Conservation (phyloP, 306 rosid genomes). For the Trifolium pratense region DNA sequence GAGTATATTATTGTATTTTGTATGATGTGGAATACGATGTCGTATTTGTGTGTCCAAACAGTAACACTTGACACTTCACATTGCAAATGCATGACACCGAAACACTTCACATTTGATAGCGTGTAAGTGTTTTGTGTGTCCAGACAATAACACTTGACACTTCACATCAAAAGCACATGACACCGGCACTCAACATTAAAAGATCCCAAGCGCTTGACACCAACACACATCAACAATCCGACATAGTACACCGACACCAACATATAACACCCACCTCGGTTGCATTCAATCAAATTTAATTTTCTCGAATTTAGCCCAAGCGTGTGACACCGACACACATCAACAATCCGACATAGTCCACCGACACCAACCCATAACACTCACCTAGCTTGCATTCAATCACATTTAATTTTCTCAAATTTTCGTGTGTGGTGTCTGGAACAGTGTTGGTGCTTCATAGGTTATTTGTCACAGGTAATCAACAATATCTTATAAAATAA, state of each 20-base stretch:
- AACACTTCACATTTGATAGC: not conserved
- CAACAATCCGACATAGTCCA: not conserved
- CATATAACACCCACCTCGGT: no score
- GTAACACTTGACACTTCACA: not conserved
- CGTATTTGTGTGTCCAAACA: not conserved
- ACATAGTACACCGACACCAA: no score
- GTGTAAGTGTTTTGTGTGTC: not conserved
- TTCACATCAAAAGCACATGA: not conserved
- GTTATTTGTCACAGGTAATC: not conserved
- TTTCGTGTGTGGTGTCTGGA: not conserved
- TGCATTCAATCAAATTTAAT: no score
- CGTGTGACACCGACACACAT: no score
- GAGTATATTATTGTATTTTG: no score
- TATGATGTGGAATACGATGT: not conserved
- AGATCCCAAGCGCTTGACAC: no score
- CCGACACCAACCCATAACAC: not conserved
- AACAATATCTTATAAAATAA: not conserved
- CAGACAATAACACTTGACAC: not conserved
- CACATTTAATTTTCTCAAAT: not conserved
- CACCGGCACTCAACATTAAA: no score
- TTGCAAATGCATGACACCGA: not conserved
- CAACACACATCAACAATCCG: no score
- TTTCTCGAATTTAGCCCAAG: no score
- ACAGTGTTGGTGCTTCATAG: not conserved
- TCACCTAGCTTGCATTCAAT: not conserved